Conservation (phyloP, 495 filamentous ascomycete genomes). For the Trichoderma gamsii region DNA sequence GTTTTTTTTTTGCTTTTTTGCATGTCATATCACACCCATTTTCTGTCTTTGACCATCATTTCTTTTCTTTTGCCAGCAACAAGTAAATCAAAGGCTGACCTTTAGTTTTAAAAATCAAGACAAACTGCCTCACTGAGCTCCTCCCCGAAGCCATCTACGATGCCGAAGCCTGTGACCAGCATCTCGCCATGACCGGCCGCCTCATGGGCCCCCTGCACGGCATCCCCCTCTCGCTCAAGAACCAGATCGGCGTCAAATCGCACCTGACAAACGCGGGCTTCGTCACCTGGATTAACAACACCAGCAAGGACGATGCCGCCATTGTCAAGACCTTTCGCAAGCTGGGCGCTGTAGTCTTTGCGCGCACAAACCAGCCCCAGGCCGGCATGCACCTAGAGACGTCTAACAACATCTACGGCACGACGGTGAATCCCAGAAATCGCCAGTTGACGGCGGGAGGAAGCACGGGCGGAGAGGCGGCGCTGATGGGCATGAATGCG, state of each 20-base stretch:
- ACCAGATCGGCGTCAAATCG: constrained; percentile 55
- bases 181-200: not conserved
- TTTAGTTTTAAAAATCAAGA: not conserved
- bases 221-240: constrained; percentile 63
- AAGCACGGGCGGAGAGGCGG: constrained; percentile 60
- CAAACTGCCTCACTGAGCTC: constrained; percentile 9
- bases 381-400: constrained; percentile 55
- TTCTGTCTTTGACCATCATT: not conserved
- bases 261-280: constrained; percentile 45
- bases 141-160: constrained; percentile 10
- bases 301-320: constrained; percentile 35
- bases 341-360: constrained; percentile 47
- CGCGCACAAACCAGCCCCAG: constrained; percentile 52
- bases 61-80: not conserved
- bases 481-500: constrained; percentile 54
- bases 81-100: not conserved
- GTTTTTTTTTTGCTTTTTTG: not conserved
- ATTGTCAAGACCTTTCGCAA: constrained; percentile 42
- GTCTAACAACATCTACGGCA: constrained; percentile 31
- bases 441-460: constrained; percentile 53
- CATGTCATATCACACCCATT: not conserved
- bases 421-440: constrained; percentile 54
- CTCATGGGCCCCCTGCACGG: constrained; percentile 58
- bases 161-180: constrained; percentile 4
- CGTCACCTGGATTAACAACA: constrained; percentile 39